Conservation (phyloP, 2,329 filamentous ascomycete species). For the Aspergillus jensenii region DNA sequence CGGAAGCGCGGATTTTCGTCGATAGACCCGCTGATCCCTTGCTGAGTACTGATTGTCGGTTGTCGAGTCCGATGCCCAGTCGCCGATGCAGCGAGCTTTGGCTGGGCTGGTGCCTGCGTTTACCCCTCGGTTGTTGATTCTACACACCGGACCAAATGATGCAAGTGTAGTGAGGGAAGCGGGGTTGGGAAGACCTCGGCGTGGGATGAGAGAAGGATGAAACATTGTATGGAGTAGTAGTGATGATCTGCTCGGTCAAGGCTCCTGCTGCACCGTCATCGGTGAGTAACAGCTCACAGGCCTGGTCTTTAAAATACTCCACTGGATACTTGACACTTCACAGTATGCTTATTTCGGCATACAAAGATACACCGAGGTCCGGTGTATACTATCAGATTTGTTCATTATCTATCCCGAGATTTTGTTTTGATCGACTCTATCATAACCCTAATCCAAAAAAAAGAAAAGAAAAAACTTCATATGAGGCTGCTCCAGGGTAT, state of each 20-base stretch:
- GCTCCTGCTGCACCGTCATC: background rate
- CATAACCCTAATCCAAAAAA: background rate
- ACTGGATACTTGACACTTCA: background rate
- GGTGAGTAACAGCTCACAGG: background rate
- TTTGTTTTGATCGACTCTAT: slow-evolving; percentile 1
- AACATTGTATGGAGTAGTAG: background rate
- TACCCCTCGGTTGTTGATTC: background rate
- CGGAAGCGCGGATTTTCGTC: slow-evolving; percentile 5
- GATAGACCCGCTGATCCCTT: slow-evolving; percentile 11
- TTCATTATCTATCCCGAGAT: slow-evolving; percentile 3
- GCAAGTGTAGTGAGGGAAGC: background rate
- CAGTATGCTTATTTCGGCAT: background rate
- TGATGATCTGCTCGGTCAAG: background rate
- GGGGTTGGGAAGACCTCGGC: slow-evolving; percentile 1
- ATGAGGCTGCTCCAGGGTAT: background rate
- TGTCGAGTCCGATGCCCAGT: background rate
- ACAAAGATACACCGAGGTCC: background rate
- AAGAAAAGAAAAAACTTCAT: background rate
- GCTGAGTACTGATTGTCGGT: slow-evolving; percentile 1
- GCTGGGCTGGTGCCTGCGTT: background rate
- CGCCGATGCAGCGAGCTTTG: background rate
- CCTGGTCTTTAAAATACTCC: background rate
- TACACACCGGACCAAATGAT: background rate
- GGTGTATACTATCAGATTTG: background rate
- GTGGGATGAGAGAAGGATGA: slow-evolving; percentile 1